Conservation (phyloP, 2,329 filamentous ascomycete genomes). For the Colletotrichum cuscutae region DNA sequence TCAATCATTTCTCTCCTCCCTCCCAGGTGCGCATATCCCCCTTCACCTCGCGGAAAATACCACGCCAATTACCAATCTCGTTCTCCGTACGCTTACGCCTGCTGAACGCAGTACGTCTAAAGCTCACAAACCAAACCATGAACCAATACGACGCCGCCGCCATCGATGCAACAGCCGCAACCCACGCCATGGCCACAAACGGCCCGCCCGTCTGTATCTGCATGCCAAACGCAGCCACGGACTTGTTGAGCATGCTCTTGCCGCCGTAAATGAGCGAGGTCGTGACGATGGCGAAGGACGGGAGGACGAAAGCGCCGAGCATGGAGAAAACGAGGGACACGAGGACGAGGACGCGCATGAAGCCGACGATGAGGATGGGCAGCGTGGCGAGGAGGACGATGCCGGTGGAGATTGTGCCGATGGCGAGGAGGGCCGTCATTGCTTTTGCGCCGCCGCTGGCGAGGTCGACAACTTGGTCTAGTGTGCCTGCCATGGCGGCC, state of each 20-base stretch:
- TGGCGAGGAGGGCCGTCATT: constrained; percentile 36
- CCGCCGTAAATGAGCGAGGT: constrained; percentile 35
- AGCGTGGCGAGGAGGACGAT: constrained; percentile 34
- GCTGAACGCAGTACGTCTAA: constrained; percentile 36
- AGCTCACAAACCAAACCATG: constrained; percentile 40
- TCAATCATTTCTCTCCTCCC: constrained; percentile 21
- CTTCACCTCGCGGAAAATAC: constrained; percentile 38
- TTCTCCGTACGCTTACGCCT: constrained; percentile 34
- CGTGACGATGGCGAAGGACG: constrained; percentile 30
- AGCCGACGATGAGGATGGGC: constrained; percentile 32
- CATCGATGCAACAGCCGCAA: constrained; percentile 29
- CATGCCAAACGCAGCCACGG: constrained; percentile 33
- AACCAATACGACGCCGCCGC: constrained; percentile 36
- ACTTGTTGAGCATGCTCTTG: constrained; percentile 6
- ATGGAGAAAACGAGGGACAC: constrained; percentile 28
- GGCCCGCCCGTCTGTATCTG: constrained; percentile 24
- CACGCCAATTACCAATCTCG: constrained; percentile 39
- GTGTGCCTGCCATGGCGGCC: constrained; percentile 26
- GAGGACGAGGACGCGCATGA: constrained; percentile 27
- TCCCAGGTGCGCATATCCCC: constrained; percentile 34
- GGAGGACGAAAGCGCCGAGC: constrained; percentile 22
- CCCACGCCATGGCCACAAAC: constrained; percentile 38
- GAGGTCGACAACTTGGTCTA: constrained; percentile 34
- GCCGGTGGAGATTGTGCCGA: constrained; percentile 32
- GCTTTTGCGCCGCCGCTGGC: constrained; percentile 33